Evolutionary conservation across 441 rosid species (phyloP).

Genomic region (Eruca vesicaria): DNA sequence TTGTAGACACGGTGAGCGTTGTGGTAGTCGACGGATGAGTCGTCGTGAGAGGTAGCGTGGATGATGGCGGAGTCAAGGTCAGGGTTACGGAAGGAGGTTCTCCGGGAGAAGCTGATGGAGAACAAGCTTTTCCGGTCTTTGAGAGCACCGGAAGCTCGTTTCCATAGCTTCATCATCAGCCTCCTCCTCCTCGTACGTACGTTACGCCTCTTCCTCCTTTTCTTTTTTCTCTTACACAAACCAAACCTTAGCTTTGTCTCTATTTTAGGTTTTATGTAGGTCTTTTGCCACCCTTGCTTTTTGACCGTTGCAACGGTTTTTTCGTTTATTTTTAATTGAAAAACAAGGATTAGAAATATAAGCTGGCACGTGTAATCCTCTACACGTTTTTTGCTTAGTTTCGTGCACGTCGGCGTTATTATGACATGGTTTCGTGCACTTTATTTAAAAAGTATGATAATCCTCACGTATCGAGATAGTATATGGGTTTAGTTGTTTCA

Average conservation of each 20-base stretch:
- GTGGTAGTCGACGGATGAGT: conserved; percentile 50
- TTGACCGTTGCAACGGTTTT: conserved; percentile 32
- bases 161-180: conserved; percentile 63
- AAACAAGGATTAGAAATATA: conserved; percentile 16
- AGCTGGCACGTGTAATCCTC: conserved; percentile 17
- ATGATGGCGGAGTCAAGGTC: conserved; percentile 67
- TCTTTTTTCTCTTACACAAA: conserved; percentile 4
- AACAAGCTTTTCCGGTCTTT: conserved; percentile 71
- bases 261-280: conserved; percentile 27
- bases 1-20: conserved; percentile 59
- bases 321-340: conserved; percentile 7
- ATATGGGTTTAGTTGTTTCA: too few species aligned
- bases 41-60: conserved; percentile 79
- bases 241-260: conserved; percentile 8
- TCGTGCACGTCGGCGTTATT: conserved; percentile 27
- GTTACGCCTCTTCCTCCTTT: not conserved
- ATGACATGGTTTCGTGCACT: not conserved
- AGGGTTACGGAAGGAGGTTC: conserved; percentile 43
- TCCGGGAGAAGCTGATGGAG: conserved; percentile 36
- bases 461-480: too few species aligned
- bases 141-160: conserved; percentile 61
- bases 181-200: conserved; percentile 7
- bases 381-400: conserved; percentile 22
- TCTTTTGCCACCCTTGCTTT: conserved; percentile 25
- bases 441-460: not conserved